Evolutionary conservation across 345 rosid genomes (phyloP).

Genomic region (Punica granatum): DNA sequence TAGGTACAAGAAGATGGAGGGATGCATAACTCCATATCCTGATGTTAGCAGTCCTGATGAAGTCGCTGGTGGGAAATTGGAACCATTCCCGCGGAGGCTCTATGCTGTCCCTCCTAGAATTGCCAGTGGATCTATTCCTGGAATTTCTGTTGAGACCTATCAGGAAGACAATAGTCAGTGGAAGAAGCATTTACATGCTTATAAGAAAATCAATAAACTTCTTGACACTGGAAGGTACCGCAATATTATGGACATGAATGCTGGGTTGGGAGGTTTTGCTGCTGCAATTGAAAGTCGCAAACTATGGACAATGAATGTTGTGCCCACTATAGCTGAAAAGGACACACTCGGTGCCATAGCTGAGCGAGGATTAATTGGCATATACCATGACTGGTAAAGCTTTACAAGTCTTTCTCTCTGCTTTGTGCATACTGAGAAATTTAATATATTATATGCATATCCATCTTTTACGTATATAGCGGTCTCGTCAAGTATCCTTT

Average conservation of each 20-base stretch:
- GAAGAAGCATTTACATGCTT: conserved; percentile 84
- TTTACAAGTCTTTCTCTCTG: conserved; percentile 7
- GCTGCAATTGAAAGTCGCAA: conserved; percentile 69
- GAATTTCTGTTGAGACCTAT: conserved; percentile 75
- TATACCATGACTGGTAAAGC: conserved; percentile 90
- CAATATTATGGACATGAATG: conserved; percentile 99
- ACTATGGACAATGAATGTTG: conserved; percentile 97
- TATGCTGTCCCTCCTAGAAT: conserved; percentile 78
- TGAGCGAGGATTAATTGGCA: conserved; percentile 91
- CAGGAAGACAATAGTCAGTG: conserved; percentile 65
- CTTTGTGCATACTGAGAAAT: not conserved
- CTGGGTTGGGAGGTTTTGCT: conserved; percentile 95
- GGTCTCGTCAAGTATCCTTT: not conserved
- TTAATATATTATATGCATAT: not conserved
- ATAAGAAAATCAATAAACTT: conserved; percentile 68
- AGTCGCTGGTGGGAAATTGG: conserved; percentile 31
- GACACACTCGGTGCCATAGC: conserved; percentile 71
- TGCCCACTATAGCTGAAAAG: conserved; percentile 79
- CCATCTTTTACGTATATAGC: not conserved
- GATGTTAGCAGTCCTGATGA: conserved; percentile 49
- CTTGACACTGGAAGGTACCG: conserved; percentile 83
- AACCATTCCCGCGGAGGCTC: conserved; percentile 77
- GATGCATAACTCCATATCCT: conserved; percentile 76
- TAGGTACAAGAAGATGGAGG: conserved; percentile 96
- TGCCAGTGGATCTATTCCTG: conserved; percentile 76